phyloP scores from a whole-genome alignment of 352 stramenopile species.

The Phytophthora boehmeriae region DNA sequence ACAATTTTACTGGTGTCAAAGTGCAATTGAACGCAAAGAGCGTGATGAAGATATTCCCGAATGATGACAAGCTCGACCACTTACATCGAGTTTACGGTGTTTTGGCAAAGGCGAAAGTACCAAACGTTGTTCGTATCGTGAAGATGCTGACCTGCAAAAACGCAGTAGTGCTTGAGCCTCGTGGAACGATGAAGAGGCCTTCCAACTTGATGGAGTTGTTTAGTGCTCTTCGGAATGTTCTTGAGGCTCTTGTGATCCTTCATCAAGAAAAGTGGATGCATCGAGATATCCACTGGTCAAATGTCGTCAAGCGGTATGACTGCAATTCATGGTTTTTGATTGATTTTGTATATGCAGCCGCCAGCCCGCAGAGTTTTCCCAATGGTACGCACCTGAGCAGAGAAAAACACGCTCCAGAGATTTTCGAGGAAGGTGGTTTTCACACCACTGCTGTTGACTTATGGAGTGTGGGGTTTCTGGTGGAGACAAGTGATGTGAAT shows the following conservation, averaged over 20 bases:
- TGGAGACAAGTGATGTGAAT: constrained; percentile 20
- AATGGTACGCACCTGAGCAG: constrained; percentile 17
- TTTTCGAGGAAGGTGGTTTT: constrained; percentile 13
- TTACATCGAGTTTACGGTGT: constrained; percentile 9
- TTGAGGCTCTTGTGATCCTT: constrained; percentile 15
- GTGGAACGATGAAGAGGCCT: constrained; percentile 8
- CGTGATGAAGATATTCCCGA: constrained; percentile 16
- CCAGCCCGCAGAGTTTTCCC: constrained; percentile 14
- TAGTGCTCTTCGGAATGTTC: constrained; percentile 15
- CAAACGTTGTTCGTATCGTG: constrained; percentile 17
- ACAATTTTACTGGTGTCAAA: constrained; percentile 6
- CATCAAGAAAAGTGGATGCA: constrained; percentile 13
- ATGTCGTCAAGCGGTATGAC: constrained; percentile 10
- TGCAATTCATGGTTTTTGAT: constrained; percentile 18
- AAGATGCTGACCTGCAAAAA: constrained; percentile 1
- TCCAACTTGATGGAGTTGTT: constrained; percentile 15
- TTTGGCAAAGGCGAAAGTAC: constrained; percentile 13
- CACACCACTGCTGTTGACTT: constrained; percentile 30
- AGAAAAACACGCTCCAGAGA: constrained; percentile 24
- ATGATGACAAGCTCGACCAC: constrained; percentile 7
- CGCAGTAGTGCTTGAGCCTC: constrained; percentile 10
- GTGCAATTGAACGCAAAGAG: constrained; percentile 12
- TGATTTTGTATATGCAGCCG: constrained; percentile 13
- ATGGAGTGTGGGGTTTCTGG: constrained; percentile 26
- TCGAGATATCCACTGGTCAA: constrained; percentile 22